Conservation (phyloP, 169 alveolate species). For the Cardiosporidium cionae region DNA sequence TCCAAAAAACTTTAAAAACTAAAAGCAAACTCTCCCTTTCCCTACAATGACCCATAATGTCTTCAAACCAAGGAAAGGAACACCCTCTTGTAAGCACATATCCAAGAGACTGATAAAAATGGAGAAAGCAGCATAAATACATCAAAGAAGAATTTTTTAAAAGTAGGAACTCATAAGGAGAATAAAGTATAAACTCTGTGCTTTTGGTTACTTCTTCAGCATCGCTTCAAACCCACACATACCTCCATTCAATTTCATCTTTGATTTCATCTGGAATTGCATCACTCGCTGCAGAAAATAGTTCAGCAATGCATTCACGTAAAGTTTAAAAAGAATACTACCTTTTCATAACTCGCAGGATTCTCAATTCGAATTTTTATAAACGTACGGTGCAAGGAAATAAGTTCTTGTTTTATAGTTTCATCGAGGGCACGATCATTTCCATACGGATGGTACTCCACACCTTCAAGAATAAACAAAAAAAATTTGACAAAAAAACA, state of each 20-base stretch:
- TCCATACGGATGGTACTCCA: neutral
- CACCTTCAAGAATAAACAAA: no score
- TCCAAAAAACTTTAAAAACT: neutral
- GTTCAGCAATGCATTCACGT: neutral
- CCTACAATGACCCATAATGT: no score
- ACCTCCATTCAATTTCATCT: neutral
- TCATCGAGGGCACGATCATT: neutral
- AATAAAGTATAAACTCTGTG: no score
- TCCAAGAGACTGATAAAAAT: neutral
- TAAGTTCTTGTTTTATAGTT: neutral
- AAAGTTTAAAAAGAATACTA: no score
- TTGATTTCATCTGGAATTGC: neutral
- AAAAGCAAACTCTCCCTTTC: no score
- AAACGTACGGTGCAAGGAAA: neutral
- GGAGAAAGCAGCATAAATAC: neutral
- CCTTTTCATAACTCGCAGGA: no score
- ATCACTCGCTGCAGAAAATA: neutral
- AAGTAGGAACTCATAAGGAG: neutral
- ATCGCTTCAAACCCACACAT: no score
- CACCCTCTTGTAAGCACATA: neutral
- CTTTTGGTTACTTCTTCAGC: no score
- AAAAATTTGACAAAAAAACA: no score
- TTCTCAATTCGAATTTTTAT: neutral
- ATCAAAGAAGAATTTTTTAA: neutral
- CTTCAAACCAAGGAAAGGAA: neutral